Conservation (phyloP, 1,139 yeast genomes). For the Scheffersomyces titani region DNA sequence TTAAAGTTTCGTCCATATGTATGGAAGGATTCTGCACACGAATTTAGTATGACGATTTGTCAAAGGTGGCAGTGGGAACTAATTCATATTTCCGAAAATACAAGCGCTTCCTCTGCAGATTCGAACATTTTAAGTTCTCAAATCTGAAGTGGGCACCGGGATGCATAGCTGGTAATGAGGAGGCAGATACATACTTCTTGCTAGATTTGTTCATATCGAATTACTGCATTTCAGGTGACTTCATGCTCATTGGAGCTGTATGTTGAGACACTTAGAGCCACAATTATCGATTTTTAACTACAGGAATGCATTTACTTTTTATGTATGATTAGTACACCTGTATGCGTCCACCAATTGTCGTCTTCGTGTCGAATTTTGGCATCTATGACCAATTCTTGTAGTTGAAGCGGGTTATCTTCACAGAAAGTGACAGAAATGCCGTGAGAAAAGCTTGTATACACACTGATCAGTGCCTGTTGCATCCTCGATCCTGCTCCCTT, state of each 20-base stretch:
- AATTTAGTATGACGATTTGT: neutral
- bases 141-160: neutral
- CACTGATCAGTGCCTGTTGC: neutral
- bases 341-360: neutral
- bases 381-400: neutral
- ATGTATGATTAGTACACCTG: neutral
- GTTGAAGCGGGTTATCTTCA: neutral
- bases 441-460: neutral
- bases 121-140: neutral
- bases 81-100: neutral
- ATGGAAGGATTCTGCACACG: slow-evolving; percentile 1
- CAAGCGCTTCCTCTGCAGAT: neutral
- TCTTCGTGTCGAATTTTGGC: neutral
- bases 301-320: neutral
- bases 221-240: neutral
- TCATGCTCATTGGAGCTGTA: neutral
- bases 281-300: neutral
- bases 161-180: too few relatives aligned
- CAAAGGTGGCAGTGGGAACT: neutral
- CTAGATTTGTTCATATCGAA: too few relatives aligned
- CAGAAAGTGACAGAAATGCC: neutral
- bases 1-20: neutral
- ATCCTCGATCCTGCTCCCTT: neutral
- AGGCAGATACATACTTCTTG: too few relatives aligned
- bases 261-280: neutral